Conservation (phyloP, 441 rosid species). For the Bocquillonia castaneifolia region DNA sequence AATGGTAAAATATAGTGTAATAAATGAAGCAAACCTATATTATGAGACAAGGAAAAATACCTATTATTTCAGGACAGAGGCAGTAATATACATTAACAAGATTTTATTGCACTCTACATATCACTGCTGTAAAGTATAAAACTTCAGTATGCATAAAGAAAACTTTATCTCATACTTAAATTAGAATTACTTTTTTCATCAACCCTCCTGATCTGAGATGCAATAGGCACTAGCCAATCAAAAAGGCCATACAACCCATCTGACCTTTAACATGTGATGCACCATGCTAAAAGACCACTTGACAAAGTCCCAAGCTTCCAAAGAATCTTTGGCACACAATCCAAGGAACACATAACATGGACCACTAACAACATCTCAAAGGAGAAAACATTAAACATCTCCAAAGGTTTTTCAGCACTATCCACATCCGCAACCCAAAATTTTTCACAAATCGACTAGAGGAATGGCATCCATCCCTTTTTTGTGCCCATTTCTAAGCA, state of each 20-base stretch:
- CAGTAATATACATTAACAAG: no score
- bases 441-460: background rate
- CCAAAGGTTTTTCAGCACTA: background rate
- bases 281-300: background rate
- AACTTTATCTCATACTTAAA: background rate
- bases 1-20: no score
- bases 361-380: background rate
- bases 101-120: no score
- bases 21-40: no score
- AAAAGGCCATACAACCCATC: background rate
- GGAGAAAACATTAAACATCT: background rate
- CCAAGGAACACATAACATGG: background rate
- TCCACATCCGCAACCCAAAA: background rate
- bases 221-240: background rate
- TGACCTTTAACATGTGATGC: background rate
- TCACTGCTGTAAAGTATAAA: no score
- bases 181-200: background rate
- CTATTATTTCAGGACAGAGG: no score
- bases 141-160: background rate
- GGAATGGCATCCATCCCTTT: background rate
- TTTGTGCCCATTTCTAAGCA: background rate
- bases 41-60: no score
- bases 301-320: background rate
- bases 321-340: background rate
- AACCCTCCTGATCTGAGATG: background rate